Base-by-base conservation (phyloP, 1,284 basidiomycete genomes). In the Fereydounia khargensis region DNA sequence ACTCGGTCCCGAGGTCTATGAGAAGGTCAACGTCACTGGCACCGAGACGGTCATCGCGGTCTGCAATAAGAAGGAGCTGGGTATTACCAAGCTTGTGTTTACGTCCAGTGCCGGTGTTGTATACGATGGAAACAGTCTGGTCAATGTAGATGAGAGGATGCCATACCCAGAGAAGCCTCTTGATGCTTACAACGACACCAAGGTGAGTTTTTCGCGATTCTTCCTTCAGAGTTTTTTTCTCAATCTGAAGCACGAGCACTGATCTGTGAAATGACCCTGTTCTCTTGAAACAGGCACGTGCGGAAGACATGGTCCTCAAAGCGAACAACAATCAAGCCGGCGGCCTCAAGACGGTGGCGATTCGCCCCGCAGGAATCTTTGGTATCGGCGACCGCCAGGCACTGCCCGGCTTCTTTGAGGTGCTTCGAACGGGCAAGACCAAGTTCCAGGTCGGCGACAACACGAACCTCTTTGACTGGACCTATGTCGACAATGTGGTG, bases 181-280 rank as follows among this genome's bases (percentile, higher is more conserved):
- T 74, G 92, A 97, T 76, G 86, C 88, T 0, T 99, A 99, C 79
- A 96, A 92, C 75, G 87, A 89, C 62, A 92, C 91, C n/a, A 99
- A 99, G 79, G 75, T 75, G 32, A 27, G 52, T 17, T n/a, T n/a
- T n/a, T n/a, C n/a, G n/a, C n/a, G n/a, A n/a, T n/a, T n/a, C n/a
- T n/a, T n/a, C n/a, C n/a, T n/a, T n/a, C n/a, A n/a, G n/a, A n/a
- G n/a, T n/a, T n/a, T n/a, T n/a, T n/a, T n/a, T n/a, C n/a, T n/a
- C n/a, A n/a, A n/a, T n/a, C n/a, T n/a, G n/a, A n/a, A n/a, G n/a
- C n/a, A n/a, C n/a, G n/a, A n/a, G n/a, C n/a, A n/a, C n/a, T n/a
- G n/a, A n/a, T n/a, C n/a, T n/a, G n/a, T n/a, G n/a, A n/a, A n/a
- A n/a, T n/a, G n/a, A n/a, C n/a, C n/a, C n/a, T n/a, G n/a, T 28